These are phyloP conservation scores for Leptographium wingfieldii DNA, from an alignment of 2,329 filamentous ascomycete species.

Conservation along the genomic window DNA sequence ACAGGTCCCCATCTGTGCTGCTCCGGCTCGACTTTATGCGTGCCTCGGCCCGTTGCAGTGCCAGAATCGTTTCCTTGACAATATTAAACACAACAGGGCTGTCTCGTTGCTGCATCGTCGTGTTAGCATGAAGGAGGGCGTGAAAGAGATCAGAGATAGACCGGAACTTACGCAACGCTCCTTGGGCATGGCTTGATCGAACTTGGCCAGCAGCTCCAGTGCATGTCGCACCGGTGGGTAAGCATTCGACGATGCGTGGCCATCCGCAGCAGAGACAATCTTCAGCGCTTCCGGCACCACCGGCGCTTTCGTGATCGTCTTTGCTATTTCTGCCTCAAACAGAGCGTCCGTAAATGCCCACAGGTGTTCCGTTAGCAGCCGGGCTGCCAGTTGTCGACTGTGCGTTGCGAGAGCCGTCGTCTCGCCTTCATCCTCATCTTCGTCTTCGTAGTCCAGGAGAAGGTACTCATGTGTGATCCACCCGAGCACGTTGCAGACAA, in stretches of 20 bases:
- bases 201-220: constrained; percentile 45
- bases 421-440: constrained; percentile 19
- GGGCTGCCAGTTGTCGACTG: constrained; percentile 42
- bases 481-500: constrained; percentile 41
- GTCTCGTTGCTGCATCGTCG: constrained; percentile 29
- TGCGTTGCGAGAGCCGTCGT: constrained; percentile 35
- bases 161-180: constrained; percentile 39
- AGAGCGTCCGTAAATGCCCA: constrained; percentile 42
- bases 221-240: constrained; percentile 46
- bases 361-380: constrained; percentile 42
- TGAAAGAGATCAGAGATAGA: not conserved
- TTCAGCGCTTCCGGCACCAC: constrained; percentile 35
- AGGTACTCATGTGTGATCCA: constrained; percentile 48
- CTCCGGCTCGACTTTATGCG: constrained; percentile 51
- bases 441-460: constrained; percentile 42
- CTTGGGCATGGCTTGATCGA: constrained; percentile 52
- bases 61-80: constrained; percentile 78
- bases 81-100: constrained; percentile 53
- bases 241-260: constrained; percentile 40
- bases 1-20: constrained; percentile 67
- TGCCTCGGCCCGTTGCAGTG: constrained; percentile 64
- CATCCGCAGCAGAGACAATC: constrained; percentile 35
- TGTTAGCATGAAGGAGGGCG: no score
- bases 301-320: constrained; percentile 37
- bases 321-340: constrained; percentile 43